Percentiles rank a stretch among this genome's conserved stretches.
phyloP scores from a whole-genome alignment of 208 protist genomes.

The Leishmania major region DNA sequence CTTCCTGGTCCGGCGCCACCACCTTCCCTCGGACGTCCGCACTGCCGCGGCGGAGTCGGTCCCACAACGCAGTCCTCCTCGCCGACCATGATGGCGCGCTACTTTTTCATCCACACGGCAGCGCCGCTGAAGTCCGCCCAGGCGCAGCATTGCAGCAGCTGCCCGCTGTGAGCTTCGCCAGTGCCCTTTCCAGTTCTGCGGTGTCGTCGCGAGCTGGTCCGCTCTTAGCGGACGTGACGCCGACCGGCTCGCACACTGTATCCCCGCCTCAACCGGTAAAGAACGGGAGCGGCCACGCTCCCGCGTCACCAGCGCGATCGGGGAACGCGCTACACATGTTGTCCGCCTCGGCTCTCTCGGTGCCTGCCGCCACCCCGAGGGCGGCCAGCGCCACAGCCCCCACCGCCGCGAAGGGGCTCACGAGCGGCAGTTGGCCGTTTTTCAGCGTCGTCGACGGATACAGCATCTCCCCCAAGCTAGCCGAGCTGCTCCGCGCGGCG shows the following conservation, averaged over 20 bases:
- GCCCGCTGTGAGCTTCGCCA: not conserved
- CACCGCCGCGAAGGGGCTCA: not conserved
- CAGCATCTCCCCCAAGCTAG: not conserved
- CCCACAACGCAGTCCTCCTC: not conserved
- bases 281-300: not conserved
- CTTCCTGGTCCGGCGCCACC: not conserved
- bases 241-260: no score
- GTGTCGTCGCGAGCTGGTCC: not conserved
- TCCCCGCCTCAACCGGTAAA: not conserved
- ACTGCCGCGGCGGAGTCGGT: not conserved
- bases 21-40: not conserved
- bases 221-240: not conserved
- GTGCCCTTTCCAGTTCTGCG: not conserved
- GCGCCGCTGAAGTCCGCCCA: not conserved
- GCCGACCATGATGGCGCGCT: not conserved
- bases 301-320: not conserved
- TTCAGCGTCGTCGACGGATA: not conserved
- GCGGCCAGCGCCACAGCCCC: not conserved
- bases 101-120: not conserved
- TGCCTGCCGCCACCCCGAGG: not conserved
- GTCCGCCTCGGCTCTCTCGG: not conserved
- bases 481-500: conserved; percentile 37
- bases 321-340: not conserved
- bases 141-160: not conserved
- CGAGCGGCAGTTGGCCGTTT: not conserved